Evolutionary conservation across 179 eudicot species (phyloP).

Genomic region (Drosera spatulata): DNA sequence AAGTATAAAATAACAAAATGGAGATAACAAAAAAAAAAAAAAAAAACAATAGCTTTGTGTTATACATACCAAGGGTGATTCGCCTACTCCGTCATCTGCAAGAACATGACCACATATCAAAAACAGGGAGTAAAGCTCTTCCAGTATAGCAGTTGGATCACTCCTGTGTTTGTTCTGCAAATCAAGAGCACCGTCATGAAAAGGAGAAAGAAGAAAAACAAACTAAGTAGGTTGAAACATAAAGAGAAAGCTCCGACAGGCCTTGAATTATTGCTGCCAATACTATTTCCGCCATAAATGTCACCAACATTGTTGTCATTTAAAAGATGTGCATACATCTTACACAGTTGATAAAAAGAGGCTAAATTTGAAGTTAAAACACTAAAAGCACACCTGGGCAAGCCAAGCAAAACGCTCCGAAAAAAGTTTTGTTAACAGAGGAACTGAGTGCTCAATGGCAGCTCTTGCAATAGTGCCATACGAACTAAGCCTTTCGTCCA

Average conservation of each 20-base stretch:
- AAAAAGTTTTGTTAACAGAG: conserved; percentile 61
- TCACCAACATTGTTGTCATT: too few species aligned
- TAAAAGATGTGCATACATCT: too few species aligned
- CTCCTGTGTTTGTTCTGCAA: conserved; percentile 55
- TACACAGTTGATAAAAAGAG: not conserved
- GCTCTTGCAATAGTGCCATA: conserved; percentile 94
- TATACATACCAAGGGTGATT: conserved; percentile 62
- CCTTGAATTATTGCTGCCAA: too few species aligned
- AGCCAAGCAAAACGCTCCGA: conserved; percentile 64
- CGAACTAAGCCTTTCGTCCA: conserved; percentile 97
- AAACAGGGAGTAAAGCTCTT: conserved; percentile 82
- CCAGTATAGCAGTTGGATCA: conserved; percentile 79
- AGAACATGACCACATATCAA: conserved; percentile 87
- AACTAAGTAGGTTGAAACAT: not conserved
- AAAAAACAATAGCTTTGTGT: not conserved
- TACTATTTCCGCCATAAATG: too few species aligned
- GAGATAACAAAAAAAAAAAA: too few species aligned
- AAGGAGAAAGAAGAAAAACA: not conserved
- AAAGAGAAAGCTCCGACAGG: too few species aligned
- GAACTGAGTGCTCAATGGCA: conserved; percentile 55
- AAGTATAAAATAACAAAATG: too few species aligned
- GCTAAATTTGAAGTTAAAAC: not conserved
- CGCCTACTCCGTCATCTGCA: conserved; percentile 96
- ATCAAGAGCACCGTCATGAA: conserved; percentile 7
- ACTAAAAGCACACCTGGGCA: conserved; percentile 48